Conservation (phyloP, 1,284 basidiomycete species). For the Polyporus tsugae region DNA sequence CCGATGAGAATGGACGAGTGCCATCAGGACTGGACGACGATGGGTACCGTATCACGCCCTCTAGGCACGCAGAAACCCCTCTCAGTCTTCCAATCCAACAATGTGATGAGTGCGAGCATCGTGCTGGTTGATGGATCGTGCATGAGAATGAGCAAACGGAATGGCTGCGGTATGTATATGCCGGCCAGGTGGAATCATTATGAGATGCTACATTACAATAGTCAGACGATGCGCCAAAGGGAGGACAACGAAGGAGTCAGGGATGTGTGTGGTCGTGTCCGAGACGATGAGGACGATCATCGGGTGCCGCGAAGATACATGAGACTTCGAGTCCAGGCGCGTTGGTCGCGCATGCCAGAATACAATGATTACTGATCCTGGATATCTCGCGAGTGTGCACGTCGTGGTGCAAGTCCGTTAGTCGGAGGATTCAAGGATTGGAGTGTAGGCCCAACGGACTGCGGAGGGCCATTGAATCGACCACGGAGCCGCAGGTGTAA, state of each 20-base stretch:
- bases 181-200: not conserved
- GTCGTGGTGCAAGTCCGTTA: not conserved
- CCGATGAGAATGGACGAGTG: not conserved
- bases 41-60: not conserved
- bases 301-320: not conserved
- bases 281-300: not conserved
- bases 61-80: not conserved
- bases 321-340: not conserved
- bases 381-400: not conserved
- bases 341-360: not conserved
- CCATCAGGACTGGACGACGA: not conserved
- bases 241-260: not conserved
- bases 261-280: not conserved
- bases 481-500: not conserved
- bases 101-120: not conserved
- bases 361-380: not conserved
- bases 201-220: not conserved
- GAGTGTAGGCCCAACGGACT: not conserved
- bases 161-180: not conserved
- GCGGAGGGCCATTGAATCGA: not conserved
- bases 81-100: not conserved
- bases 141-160: not conserved
- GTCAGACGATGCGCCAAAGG: not conserved
- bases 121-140: not conserved
- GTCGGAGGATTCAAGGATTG: not conserved